A percentile compares a stretch with the other conserved stretches of the same genome.
These are phyloP conservation scores for Cercospora citrullina DNA, from an alignment of 2,329 filamentous ascomycete genomes.

Conservation along the genomic window DNA sequence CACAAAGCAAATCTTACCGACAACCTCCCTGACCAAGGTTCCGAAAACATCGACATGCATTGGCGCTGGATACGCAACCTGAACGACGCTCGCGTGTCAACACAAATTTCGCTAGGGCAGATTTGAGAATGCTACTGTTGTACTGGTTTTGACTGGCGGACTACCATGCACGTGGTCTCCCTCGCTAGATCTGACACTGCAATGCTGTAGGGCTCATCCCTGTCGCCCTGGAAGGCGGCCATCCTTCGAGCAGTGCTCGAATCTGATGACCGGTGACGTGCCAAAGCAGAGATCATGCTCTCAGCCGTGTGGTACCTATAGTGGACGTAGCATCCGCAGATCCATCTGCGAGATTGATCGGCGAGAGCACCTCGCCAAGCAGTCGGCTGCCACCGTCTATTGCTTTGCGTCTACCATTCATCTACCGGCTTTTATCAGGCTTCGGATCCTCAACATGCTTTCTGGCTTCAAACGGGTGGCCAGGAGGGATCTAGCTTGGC, in stretches of 20 bases:
- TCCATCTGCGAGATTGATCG: neutral
- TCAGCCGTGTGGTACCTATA: neutral
- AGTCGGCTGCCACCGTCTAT: neutral
- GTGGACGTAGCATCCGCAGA: neutral
- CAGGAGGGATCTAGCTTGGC: neutral
- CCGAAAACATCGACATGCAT: slow-evolving; percentile 4
- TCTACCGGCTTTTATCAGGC: neutral
- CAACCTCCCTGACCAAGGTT: neutral
- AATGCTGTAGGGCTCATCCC: neutral
- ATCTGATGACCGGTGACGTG: slow-evolving; percentile 15
- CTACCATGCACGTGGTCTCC: neutral
- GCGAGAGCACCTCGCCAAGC: neutral
- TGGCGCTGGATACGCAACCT: slow-evolving; percentile 1
- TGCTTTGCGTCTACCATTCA: neutral
- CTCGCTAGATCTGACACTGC: neutral
- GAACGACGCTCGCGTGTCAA: neutral
- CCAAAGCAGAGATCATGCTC: neutral
- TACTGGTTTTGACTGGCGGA: slow-evolving; percentile 6
- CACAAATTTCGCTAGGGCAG: neutral
- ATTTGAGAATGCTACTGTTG: neutral
- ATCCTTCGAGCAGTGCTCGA: neutral
- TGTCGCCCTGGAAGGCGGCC: neutral
- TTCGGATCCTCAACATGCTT: neutral
- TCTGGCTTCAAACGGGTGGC: neutral
- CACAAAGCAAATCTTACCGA: neutral